Evolutionary conservation across 371 early-diverging fungal genomes (phyloP), one percentile per base, ranked within the genome.

Genomic region (Syncephalis plumigaleata): DNA sequence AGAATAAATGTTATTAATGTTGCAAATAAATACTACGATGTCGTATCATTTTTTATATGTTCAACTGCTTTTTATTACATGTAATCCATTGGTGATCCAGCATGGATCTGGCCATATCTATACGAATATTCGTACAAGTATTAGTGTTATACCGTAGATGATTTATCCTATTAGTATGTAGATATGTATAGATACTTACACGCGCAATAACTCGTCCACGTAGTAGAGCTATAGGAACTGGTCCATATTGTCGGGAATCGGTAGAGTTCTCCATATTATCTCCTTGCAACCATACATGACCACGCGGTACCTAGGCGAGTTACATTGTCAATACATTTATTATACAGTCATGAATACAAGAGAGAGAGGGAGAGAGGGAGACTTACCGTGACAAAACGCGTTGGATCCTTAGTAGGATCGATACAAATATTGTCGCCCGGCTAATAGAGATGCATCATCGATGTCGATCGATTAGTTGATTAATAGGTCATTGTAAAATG

Each of bases 191-290:
- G 36, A 46, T 47, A 24, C 54, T 49, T 66, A 75, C 80, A 58
- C 74, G 73, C 50, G 77, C 76, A 60, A 78, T 59, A 18, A 84
- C 83, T 44, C 71, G 68, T 24, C 86, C 90, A 21, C 67, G 61
- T 42, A 90, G 57, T 42, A 89, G 55, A n/a, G 81, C 87, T 60
- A 78, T 67, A 0, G 87, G 72, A 2, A 90, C 79, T 0, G 90
- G 87, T 0, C 90, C 90, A 66, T 87, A 90, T 5, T 50, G 52
- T 37, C 88, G 59, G 22, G 87, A 87, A 49, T 90, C 91, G 0
- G 68, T 81, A 2, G 85, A 84, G 55, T 82, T 79, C n/a, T 68
- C 76, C 26, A 76, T 55, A 57, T 90, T 87, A 50, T 90, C 91
- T 5, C 91, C 91, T 45, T 61, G 67, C 8, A 79, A 39, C 79